Percentiles rank a stretch among this genome's conserved stretches.
Evolutionary conservation across 352 stramenopile genomes (phyloP).

Genomic region (Phytophthora boehmeriae): DNA sequence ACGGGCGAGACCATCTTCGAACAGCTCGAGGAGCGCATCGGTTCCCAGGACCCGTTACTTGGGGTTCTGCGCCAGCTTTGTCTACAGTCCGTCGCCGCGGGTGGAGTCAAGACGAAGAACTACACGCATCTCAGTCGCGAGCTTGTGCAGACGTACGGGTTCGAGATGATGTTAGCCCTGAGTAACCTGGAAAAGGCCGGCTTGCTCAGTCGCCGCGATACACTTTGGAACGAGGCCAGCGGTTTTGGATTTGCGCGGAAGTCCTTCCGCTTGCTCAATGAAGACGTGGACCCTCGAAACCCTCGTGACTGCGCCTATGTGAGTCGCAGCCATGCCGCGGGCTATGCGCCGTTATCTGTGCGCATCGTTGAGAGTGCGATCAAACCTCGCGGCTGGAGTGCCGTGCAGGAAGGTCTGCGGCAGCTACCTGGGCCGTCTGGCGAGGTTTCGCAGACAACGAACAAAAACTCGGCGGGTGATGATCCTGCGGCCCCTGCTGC

Average conservation of each 20-base stretch:
- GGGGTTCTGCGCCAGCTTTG: conserved; percentile 93
- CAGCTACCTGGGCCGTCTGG: conserved; percentile 80
- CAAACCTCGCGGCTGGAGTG: conserved; percentile 77
- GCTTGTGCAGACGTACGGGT: conserved; percentile 97
- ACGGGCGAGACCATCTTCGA: conserved; percentile 96
- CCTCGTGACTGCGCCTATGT: conserved; percentile 96
- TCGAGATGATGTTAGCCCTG: conserved; percentile 94
- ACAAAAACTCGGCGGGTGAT: conserved; percentile 40
- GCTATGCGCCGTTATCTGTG: conserved; percentile 94
- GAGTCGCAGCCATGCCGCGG: conserved; percentile 73
- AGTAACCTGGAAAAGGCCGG: conserved; percentile 95
- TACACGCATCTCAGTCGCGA: conserved; percentile 94
- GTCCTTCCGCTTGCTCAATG: conserved; percentile 94
- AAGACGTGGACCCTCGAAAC: conserved; percentile 93
- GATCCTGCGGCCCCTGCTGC: conserved; percentile 38
- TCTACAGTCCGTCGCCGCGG: conserved; percentile 93
- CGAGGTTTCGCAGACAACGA: conserved; percentile 71
- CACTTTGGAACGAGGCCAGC: conserved; percentile 80
- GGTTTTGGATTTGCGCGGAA: conserved; percentile 90
- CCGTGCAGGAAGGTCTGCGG: conserved; percentile 82
- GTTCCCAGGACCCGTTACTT: conserved; percentile 90
- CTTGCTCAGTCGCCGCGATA: conserved; percentile 90
- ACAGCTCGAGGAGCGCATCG: conserved; percentile 95
- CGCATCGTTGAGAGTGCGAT: conserved; percentile 92
- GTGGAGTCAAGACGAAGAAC: conserved; percentile 94